Percentiles rank a stretch among this genome's conserved stretches.
Conservation (phyloP, 164 flowering plant genomes). For the Dillenia turbinata region DNA sequence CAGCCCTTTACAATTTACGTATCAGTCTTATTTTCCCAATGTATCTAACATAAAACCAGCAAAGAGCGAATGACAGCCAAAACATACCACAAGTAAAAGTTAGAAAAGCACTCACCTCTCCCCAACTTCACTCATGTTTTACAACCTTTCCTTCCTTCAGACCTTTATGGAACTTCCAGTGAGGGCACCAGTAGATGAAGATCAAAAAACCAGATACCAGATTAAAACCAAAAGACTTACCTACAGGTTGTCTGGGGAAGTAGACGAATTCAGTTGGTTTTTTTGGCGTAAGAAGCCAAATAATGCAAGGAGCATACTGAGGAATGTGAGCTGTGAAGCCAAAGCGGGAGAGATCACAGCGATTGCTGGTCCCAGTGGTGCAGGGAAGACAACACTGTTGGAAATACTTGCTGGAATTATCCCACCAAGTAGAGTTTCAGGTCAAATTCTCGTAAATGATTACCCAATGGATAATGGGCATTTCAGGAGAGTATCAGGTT, state of each 20-base stretch:
- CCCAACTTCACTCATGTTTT: no score
- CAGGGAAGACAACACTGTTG: constrained; percentile 81
- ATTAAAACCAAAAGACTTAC: constrained; percentile 48
- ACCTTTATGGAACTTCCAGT: constrained; percentile 43
- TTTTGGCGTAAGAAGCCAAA: constrained; percentile 10
- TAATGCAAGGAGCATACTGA: constrained; percentile 30
- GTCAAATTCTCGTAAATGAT: constrained; percentile 42
- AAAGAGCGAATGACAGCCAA: no score
- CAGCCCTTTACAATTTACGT: no score
- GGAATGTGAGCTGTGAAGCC: constrained; percentile 51
- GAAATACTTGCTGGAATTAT: constrained; percentile 43
- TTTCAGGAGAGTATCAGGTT: constrained; percentile 56
- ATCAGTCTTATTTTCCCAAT: no score
- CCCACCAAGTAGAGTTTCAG: constrained; percentile 15
- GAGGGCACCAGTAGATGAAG: constrained; percentile 18
- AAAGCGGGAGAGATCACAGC: constrained; percentile 57
- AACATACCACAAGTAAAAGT: no score
- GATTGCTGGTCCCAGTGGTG: constrained; percentile 82
- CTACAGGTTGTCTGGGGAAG: constrained; percentile 25
- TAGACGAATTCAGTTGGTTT: constrained; percentile 15
- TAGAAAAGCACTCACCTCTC: no score
- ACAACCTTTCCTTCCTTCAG: no score
- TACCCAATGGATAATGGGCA: constrained; percentile 21
- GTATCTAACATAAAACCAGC: no score
- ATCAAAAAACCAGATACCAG: constrained; percentile 28